These are phyloP conservation scores for Naumovozyma baii DNA, from an alignment of 805 yeast genomes.

Conservation along the genomic window DNA sequence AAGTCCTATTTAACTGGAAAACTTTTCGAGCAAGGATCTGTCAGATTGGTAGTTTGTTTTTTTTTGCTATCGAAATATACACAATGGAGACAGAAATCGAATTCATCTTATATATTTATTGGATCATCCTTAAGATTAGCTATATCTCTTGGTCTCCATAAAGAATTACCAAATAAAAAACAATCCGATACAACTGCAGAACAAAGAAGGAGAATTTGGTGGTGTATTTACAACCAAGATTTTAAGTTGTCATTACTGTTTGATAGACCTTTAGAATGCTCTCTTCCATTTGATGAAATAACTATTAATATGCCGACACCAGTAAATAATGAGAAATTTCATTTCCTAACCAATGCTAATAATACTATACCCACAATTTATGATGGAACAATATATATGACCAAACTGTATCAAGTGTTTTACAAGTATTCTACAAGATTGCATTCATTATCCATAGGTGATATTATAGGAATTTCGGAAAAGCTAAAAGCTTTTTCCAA, in stretches of 20 bases:
- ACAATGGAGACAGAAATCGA: conserved; percentile 42
- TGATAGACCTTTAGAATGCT: neutral
- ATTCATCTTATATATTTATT: conserved; percentile 42
- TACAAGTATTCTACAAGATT: neutral
- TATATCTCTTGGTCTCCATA: conserved; percentile 44
- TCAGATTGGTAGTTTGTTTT: conserved; percentile 42
- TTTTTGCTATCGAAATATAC: conserved; percentile 51
- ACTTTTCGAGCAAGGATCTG: conserved; percentile 50
- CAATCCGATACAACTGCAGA: conserved; percentile 9
- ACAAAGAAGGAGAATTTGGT: conserved; percentile 54
- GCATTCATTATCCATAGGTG: neutral
- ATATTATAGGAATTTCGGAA: neutral
- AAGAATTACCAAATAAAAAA: neutral
- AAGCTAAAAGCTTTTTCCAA: neutral
- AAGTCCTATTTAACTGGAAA: conserved; percentile 34
- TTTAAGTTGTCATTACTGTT: conserved; percentile 44
- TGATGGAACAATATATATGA: neutral
- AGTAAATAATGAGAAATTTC: neutral
- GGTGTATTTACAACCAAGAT: conserved; percentile 57
- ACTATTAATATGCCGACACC: neutral
- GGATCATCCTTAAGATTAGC: conserved; percentile 63
- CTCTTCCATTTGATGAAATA: neutral
- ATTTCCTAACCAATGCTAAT: neutral
- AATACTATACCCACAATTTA: neutral
- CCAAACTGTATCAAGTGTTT: neutral